Evolutionary conservation across 2,329 filamentous ascomycete species (phyloP).

Genomic region (Monilinia fructigena): DNA sequence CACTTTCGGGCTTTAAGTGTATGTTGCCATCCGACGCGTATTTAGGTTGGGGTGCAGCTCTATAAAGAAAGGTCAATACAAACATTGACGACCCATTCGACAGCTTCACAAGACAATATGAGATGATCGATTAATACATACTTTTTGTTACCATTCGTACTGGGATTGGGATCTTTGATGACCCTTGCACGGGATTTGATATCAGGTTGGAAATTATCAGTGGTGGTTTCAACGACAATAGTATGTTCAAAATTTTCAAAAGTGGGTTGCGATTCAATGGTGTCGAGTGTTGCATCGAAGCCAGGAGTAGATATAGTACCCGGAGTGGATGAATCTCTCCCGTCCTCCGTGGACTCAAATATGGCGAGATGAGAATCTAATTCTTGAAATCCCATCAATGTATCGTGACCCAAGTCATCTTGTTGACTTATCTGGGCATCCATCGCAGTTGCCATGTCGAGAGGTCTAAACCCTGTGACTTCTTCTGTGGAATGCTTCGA

Average conservation of each 20-base stretch:
- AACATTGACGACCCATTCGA: background rate
- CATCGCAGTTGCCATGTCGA: conserved; percentile 41
- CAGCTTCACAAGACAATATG: conserved; percentile 10
- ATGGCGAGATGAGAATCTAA: conserved; percentile 42
- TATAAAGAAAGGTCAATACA: conserved; percentile 34
- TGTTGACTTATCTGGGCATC: conserved; percentile 39
- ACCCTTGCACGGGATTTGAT: conserved; percentile 28
- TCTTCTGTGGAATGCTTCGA: conserved; percentile 37
- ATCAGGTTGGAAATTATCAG: conserved; percentile 23
- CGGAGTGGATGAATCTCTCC: conserved; percentile 36
- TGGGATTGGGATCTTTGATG: conserved; percentile 29
- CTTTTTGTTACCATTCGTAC: conserved; percentile 28
- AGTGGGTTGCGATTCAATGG: conserved; percentile 24
- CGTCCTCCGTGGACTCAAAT: conserved; percentile 37
- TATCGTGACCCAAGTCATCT: conserved; percentile 37
- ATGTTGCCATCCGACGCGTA: conserved; percentile 32
- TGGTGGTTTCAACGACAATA: conserved; percentile 36
- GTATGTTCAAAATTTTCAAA: conserved; percentile 31
- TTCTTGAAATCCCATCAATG: conserved; percentile 41
- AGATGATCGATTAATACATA: conserved; percentile 34
- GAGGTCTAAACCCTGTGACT: conserved; percentile 41
- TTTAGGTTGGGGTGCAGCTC: conserved; percentile 32
- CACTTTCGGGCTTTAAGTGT: conserved; percentile 39
- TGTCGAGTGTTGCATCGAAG: conserved; percentile 33
- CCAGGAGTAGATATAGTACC: conserved; percentile 36